Percentiles rank a stretch among this genome's conserved stretches.
Conservation (phyloP, 2,329 filamentous ascomycete genomes). For the Amauroascus verrucosus region DNA sequence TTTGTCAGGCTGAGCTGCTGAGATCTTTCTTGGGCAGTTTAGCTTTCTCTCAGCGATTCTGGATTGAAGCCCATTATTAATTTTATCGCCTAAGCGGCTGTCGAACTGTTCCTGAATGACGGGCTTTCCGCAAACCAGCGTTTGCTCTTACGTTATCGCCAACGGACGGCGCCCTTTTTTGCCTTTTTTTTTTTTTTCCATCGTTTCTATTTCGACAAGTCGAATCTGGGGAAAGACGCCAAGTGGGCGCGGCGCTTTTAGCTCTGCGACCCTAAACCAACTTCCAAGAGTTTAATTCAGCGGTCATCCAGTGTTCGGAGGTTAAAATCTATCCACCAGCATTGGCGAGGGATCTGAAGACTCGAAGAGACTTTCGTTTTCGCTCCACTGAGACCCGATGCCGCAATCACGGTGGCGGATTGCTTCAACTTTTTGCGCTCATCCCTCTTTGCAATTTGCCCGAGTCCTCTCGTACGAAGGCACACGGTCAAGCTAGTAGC, state of each 20-base stretch:
- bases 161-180: neutral
- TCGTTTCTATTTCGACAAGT: neutral
- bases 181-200: neutral
- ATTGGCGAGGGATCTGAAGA: too few species aligned
- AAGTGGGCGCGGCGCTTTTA: conserved; percentile 2
- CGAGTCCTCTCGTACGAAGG: neutral
- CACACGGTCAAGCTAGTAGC: too few species aligned
- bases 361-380: neutral
- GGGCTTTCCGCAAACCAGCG: neutral
- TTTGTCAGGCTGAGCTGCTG: neutral
- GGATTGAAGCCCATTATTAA: neutral
- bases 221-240: neutral
- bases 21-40: neutral
- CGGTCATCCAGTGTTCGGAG: conserved; percentile 1
- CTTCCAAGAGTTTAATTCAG: neutral
- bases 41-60: neutral
- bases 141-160: neutral
- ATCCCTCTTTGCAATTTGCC: neutral
- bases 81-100: neutral
- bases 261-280: conserved; percentile 9
- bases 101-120: neutral
- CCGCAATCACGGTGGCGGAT: conserved; percentile 10
- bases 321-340: neutral
- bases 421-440: neutral
- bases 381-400: neutral